Evolutionary conservation across 441 rosid genomes (phyloP).

Genomic region (Pelargonium fulgidum): DNA sequence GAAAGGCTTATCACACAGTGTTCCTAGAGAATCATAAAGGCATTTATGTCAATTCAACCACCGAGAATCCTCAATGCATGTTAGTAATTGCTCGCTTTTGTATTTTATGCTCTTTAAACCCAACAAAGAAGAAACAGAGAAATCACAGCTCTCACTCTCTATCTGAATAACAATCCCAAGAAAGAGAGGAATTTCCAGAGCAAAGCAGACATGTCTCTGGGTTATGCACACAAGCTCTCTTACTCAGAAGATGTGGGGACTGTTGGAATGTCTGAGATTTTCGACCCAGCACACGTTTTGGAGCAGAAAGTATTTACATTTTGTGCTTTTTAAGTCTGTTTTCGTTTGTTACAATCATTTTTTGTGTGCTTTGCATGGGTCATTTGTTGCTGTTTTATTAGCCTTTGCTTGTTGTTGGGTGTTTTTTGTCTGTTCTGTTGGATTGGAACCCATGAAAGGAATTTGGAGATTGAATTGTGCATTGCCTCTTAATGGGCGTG

Average conservation of each 20-base stretch:
- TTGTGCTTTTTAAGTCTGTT: neutral
- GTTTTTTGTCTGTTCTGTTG: neutral
- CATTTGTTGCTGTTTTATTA: neutral
- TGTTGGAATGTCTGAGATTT: slow-evolving; percentile 19
- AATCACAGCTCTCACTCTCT: slow-evolving; percentile 6
- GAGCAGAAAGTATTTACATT: slow-evolving; percentile 5
- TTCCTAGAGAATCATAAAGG: too few species aligned
- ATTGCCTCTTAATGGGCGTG: neutral
- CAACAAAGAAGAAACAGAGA: neutral
- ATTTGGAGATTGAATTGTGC: neutral
- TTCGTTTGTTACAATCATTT: neutral
- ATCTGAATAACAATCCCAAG: neutral
- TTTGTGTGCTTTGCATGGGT: neutral
- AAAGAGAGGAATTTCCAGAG: too few species aligned
- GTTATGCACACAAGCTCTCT: slow-evolving; percentile 17
- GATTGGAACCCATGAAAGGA: slow-evolving; percentile 1
- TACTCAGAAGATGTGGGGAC: slow-evolving; percentile 14
- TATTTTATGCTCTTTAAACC: neutral
- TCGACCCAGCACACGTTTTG: slow-evolving; percentile 10
- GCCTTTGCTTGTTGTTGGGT: neutral
- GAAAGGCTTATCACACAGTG: too few species aligned
- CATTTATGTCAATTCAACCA: too few species aligned
- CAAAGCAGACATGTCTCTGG: slow-evolving; percentile 10
- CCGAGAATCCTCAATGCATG: too few species aligned
- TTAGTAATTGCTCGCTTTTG: too few species aligned